These are phyloP conservation scores for Pseudoscleropodium purum DNA, from an alignment of 225 moss, liverwort and hornwort species.

Conservation along the genomic window DNA sequence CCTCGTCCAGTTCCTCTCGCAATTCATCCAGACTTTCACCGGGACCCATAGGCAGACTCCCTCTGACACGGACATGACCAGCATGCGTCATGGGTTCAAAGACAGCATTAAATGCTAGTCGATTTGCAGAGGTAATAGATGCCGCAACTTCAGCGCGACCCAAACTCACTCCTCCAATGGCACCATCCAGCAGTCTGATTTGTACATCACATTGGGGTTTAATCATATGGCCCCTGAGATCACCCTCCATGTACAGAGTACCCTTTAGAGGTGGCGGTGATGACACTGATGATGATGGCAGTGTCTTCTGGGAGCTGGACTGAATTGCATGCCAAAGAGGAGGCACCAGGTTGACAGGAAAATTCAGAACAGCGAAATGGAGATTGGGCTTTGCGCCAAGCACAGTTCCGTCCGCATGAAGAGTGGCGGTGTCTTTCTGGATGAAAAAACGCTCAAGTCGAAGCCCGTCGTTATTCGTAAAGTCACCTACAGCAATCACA, in stretches of 20 bases:
- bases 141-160: conserved; percentile 96
- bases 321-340: conserved; percentile 86
- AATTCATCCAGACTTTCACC: conserved; percentile 60
- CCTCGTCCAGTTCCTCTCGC: conserved; percentile 69
- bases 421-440: conserved; percentile 92
- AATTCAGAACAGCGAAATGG: conserved; percentile 94
- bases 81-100: conserved; percentile 80
- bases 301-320: conserved; percentile 73
- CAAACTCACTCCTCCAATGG: conserved; percentile 84
- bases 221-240: conserved; percentile 78
- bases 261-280: conserved; percentile 77
- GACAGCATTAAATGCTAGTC: conserved; percentile 91
- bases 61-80: conserved; percentile 86
- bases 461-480: conserved; percentile 83
- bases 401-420: conserved; percentile 96
- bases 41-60: conserved; percentile 89
- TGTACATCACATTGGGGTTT: conserved; percentile 99
- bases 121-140: conserved; percentile 85
- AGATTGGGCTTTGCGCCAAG: conserved; percentile 93
- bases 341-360: conserved; percentile 88
- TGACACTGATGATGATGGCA: conserved; percentile 51
- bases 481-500: conserved; percentile 90
- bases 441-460: conserved; percentile 93
- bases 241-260: conserved; percentile 96
- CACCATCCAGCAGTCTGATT: conserved; percentile 87